Conservation (phyloP, 2,329 filamentous ascomycete species). For the Apiospora arundinis region DNA sequence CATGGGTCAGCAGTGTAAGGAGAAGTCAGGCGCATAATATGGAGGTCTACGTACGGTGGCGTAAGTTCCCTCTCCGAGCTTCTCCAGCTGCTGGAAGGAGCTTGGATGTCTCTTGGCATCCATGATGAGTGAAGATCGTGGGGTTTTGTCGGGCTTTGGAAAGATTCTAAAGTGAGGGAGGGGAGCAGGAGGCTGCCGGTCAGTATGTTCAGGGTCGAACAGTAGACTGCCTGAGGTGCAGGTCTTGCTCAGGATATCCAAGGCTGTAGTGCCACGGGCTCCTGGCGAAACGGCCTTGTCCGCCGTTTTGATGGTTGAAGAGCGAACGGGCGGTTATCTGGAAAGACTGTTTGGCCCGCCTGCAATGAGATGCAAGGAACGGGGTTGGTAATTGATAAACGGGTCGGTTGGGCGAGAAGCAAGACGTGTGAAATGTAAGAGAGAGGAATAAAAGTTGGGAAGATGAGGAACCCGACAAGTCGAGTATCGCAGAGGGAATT, state of each 20-base stretch:
- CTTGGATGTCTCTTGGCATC: slow-evolving; percentile 91
- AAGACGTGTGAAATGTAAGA: no score
- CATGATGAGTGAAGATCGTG: slow-evolving; percentile 59
- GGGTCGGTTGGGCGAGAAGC: neutral
- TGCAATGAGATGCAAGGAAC: slow-evolving; percentile 14
- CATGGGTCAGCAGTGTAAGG: slow-evolving; percentile 22
- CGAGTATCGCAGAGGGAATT: slow-evolving; percentile 3
- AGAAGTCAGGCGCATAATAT: slow-evolving; percentile 30
- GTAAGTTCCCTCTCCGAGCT: slow-evolving; percentile 98
- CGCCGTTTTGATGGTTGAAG: slow-evolving; percentile 21
- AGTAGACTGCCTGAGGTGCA: slow-evolving; percentile 47
- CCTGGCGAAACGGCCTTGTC: slow-evolving; percentile 13
- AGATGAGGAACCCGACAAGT: neutral
- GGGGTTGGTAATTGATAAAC: neutral
- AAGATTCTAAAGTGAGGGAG: slow-evolving; percentile 38
- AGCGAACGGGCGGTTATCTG: slow-evolving; percentile 9
- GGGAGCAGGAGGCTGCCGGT: slow-evolving; percentile 40
- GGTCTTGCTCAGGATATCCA: slow-evolving; percentile 38
- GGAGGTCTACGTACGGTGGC: slow-evolving; percentile 73
- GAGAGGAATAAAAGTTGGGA: slow-evolving; percentile 1
- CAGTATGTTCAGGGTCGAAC: slow-evolving; percentile 47
- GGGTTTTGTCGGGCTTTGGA: slow-evolving; percentile 22
- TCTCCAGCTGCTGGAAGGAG: slow-evolving; percentile 99
- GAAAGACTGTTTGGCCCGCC: slow-evolving; percentile 14
- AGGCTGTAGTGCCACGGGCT: slow-evolving; percentile 20